These are phyloP conservation scores for Zygnema cylindricum DNA, from an alignment of 139 green algal species.

Conservation along the genomic window DNA sequence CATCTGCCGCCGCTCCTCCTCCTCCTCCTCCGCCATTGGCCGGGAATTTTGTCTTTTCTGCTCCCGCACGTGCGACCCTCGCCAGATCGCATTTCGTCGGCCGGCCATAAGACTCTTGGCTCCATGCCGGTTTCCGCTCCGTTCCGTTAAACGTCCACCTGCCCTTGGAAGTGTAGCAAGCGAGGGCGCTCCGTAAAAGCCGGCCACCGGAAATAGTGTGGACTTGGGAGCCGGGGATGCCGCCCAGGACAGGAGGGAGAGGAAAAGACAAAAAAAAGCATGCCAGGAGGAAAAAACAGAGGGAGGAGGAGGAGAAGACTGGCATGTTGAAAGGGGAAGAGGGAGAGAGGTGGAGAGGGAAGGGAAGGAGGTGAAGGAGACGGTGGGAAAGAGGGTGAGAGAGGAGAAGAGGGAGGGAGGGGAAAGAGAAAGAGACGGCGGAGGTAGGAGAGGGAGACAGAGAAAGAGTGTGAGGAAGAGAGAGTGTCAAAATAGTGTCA, in stretches of 20 bases:
- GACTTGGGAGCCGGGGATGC: constrained; percentile 26
- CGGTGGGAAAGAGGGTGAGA: not conserved
- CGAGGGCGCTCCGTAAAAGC: not conserved
- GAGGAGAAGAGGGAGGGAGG: not conserved
- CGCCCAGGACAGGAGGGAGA: too few relatives aligned
- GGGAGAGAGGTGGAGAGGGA: not conserved
- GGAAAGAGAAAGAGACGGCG: not conserved
- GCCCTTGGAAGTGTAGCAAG: not conserved
- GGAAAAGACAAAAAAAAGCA: too few relatives aligned
- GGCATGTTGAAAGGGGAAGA: not conserved
- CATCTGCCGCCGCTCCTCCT: not conserved
- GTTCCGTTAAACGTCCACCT: constrained; percentile 13
- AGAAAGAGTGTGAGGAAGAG: not conserved
- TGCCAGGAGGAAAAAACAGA: not conserved
- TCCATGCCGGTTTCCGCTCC: constrained; percentile 15
- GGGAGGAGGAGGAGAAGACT: not conserved
- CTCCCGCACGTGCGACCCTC: too few relatives aligned
- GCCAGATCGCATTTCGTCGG: not conserved
- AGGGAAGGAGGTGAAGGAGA: not conserved
- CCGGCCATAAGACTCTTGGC: not conserved
- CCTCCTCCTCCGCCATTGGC: not conserved
- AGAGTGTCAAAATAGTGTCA: too few relatives aligned
- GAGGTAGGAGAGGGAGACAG: not conserved
- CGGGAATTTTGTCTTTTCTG: not conserved
- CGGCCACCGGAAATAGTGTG: not conserved